A percentile compares a stretch with the other conserved stretches of the same genome.
phyloP scores from a whole-genome alignment of 2,329 filamentous ascomycete species.

The Penicillium sp. region DNA sequence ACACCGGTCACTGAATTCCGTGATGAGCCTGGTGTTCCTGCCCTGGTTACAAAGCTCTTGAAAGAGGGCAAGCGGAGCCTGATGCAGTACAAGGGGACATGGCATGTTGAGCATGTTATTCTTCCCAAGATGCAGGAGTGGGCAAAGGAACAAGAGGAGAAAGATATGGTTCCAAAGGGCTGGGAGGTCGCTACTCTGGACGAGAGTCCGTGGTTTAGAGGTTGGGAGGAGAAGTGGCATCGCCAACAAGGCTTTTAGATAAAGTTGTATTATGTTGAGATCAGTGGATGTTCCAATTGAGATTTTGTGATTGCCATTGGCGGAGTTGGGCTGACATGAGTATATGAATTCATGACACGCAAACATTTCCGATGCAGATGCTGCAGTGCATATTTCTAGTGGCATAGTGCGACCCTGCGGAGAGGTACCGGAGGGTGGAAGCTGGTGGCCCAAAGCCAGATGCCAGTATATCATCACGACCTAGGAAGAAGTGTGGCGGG shows the following conservation, averaged over 20 bases:
- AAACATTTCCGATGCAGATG: background rate
- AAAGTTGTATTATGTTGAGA: background rate
- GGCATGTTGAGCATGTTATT: conserved; percentile 70
- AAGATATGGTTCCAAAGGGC: conserved; percentile 53
- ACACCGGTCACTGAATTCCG: conserved; percentile 66
- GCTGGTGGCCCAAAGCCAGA: background rate
- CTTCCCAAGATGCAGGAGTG: conserved; percentile 61
- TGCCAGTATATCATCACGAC: background rate
- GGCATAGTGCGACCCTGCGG: background rate
- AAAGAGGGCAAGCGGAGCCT: conserved; percentile 63
- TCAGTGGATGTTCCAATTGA: background rate
- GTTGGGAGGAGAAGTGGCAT: conserved; percentile 72
- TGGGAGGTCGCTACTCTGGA: conserved; percentile 67
- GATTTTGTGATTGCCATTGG: background rate
- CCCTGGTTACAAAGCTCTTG: conserved; percentile 63
- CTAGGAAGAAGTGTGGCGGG: background rate
- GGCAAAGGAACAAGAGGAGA: conserved; percentile 60
- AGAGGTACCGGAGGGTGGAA: background rate
- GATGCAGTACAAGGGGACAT: conserved; percentile 76
- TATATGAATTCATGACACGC: background rate
- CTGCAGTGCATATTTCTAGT: background rate
- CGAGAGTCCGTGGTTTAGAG: conserved; percentile 69
- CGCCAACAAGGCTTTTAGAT: conserved; percentile 56
- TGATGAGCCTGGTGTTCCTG: conserved; percentile 68
- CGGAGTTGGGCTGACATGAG: background rate